Evolutionary conservation across 305 asterid species (phyloP).

Genomic region (Withania somnifera): DNA sequence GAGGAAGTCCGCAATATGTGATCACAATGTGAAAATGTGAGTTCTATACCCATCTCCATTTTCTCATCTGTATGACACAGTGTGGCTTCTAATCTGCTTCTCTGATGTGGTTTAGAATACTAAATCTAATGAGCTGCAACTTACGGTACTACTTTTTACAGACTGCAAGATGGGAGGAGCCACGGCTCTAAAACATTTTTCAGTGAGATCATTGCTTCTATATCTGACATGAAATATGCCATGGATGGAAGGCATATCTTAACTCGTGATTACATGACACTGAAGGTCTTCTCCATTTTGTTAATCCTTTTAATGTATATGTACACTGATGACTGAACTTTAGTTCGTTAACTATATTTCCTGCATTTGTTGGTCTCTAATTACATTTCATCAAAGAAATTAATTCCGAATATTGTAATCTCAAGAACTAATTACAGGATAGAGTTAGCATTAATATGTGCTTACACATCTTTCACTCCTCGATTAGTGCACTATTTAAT

Average conservation of each 20-base stretch:
- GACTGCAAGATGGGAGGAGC: conserved; percentile 60
- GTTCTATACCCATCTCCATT: conserved; percentile 11
- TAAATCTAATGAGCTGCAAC: neutral
- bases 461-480: neutral
- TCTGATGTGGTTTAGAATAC: neutral
- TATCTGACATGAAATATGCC: conserved; percentile 75
- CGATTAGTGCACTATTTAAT: neutral
- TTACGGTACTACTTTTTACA: conserved; percentile 16
- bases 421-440: neutral
- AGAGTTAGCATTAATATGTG: neutral
- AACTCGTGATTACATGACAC: conserved; percentile 79
- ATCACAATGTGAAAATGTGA: conserved; percentile 56
- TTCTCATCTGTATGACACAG: neutral
- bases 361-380: neutral
- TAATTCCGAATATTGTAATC: neutral
- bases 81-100: neutral
- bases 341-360: neutral
- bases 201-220: conserved; percentile 71
- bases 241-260: conserved; percentile 74
- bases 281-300: conserved; percentile 43
- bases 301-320: neutral
- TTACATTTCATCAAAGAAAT: neutral
- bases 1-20: conserved; percentile 85
- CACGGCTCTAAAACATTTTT: conserved; percentile 58
- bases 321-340: neutral